phyloP scores from a whole-genome alignment of 306 rosid genomes.

The Lotus japonicus region DNA sequence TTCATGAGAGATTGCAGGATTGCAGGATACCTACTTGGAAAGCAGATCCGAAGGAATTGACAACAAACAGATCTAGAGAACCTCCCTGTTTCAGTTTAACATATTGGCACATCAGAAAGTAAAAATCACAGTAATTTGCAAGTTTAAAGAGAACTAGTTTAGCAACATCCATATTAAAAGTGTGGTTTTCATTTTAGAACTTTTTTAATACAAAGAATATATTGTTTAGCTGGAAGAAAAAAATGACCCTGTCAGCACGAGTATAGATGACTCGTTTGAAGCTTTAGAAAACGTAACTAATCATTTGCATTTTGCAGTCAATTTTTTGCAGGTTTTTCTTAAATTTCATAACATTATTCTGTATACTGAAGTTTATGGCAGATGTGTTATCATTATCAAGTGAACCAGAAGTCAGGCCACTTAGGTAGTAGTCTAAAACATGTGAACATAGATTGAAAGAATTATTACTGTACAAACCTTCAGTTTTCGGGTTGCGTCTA shows the following conservation, averaged over 20 bases:
- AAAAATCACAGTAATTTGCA: background rate
- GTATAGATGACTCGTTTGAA: background rate
- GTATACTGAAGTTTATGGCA: background rate
- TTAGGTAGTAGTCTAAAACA: background rate
- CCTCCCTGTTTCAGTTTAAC: constrained; percentile 57
- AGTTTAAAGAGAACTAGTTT: constrained; percentile 12
- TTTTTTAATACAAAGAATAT: background rate
- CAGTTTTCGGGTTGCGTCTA: constrained; percentile 46
- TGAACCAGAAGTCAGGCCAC: background rate
- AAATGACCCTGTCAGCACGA: background rate
- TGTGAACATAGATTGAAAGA: constrained; percentile 4
- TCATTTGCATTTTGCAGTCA: background rate
- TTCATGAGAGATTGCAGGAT: constrained; percentile 2
- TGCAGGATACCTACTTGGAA: constrained; percentile 59
- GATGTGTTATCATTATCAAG: background rate
- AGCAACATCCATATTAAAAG: constrained; percentile 4
- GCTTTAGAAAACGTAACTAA: background rate
- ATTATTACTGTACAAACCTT: constrained; percentile 42
- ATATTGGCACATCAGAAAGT: background rate
- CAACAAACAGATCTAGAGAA: constrained; percentile 76
- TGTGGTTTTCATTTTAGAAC: constrained; percentile 8
- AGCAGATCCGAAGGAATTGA: constrained; percentile 90
- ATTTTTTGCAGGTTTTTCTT: background rate
- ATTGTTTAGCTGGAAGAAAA: background rate
- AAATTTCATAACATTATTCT: background rate